Evolutionary conservation across 805 yeast genomes (phyloP).

Genomic region (Saturnispora silvae): DNA sequence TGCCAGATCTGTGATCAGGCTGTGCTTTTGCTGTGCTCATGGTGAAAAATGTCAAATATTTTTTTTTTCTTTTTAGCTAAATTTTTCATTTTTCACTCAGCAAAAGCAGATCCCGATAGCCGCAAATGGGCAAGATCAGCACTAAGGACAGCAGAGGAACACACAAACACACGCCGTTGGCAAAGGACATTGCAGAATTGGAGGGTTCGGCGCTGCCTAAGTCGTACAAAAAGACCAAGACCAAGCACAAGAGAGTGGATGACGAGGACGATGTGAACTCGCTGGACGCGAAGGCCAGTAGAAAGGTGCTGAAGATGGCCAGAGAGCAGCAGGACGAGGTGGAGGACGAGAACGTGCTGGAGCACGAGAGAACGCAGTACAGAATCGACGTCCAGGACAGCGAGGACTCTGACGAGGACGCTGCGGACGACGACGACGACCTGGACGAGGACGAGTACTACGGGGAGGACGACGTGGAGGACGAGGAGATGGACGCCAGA

Average conservation of each 20-base stretch:
- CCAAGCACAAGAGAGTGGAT: slow-evolving; percentile 22
- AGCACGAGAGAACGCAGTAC: slow-evolving; percentile 18
- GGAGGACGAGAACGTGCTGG: slow-evolving; percentile 49
- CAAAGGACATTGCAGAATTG: slow-evolving; percentile 65
- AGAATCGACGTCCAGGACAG: slow-evolving; percentile 25
- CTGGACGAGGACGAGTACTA: slow-evolving; percentile 30
- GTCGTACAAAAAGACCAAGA: slow-evolving; percentile 6
- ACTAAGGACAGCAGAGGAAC: slow-evolving; percentile 41
- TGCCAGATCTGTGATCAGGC: not conserved
- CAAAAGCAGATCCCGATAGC: not conserved
- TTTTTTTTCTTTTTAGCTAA: slow-evolving; percentile 1
- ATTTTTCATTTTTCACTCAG: not conserved
- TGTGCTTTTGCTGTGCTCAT: not conserved
- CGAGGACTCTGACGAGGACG: slow-evolving; percentile 21
- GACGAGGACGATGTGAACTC: slow-evolving; percentile 49
- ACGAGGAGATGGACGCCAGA: slow-evolving; percentile 57
- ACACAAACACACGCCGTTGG: slow-evolving; percentile 73
- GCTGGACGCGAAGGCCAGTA: slow-evolving; percentile 72
- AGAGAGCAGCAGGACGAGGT: slow-evolving; percentile 88
- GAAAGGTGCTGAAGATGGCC: slow-evolving; percentile 82
- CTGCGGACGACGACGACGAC: slow-evolving; percentile 21
- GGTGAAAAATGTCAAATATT: not conserved
- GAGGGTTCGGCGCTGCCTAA: slow-evolving; percentile 46
- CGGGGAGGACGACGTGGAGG: slow-evolving; percentile 37
- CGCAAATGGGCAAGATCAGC: slow-evolving; percentile 54